A percentile compares a stretch with the other conserved stretches of the same genome.
Conservation (phyloP, 2,329 filamentous ascomycete genomes). For the Diplodia sapinea region DNA sequence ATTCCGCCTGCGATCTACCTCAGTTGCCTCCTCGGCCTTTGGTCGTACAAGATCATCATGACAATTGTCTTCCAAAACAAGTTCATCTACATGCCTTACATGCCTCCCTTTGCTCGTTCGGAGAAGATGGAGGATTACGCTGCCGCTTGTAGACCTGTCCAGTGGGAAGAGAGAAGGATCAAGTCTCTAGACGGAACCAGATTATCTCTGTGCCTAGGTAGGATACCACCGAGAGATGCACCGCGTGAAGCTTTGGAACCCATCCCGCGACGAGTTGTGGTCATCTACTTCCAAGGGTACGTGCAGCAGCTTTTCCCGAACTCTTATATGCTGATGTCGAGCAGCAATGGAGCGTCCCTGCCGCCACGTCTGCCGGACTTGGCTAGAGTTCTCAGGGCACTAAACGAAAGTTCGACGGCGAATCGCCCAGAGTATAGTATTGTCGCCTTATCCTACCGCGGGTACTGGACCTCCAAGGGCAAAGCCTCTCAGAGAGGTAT, state of each 20-base stretch:
- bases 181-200: constrained; percentile 68
- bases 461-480: constrained; percentile 79
- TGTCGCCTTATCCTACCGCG: constrained; percentile 65
- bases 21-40: constrained; percentile 69
- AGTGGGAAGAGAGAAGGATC: constrained; percentile 70
- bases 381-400: constrained; percentile 51
- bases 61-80: constrained; percentile 79
- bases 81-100: constrained; percentile 79
- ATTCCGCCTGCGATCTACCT: constrained; percentile 70
- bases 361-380: constrained; percentile 56
- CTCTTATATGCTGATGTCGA: constrained; percentile 3
- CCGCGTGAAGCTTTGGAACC: background rate
- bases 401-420: constrained; percentile 16
- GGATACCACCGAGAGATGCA: background rate
- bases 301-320: background rate
- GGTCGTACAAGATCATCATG: constrained; percentile 70
- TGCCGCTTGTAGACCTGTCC: constrained; percentile 63
- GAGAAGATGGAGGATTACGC: constrained; percentile 71
- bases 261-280: constrained; percentile 42
- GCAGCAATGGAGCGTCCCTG: constrained; percentile 52
- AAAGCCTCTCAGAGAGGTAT: constrained; percentile 73
- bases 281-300: constrained; percentile 59
- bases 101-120: constrained; percentile 71
- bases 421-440: constrained; percentile 43
- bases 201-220: constrained; percentile 64